Base-by-base conservation (phyloP, 768 basidiomycete genomes). In the Psilocybe tampanensis region DNA sequence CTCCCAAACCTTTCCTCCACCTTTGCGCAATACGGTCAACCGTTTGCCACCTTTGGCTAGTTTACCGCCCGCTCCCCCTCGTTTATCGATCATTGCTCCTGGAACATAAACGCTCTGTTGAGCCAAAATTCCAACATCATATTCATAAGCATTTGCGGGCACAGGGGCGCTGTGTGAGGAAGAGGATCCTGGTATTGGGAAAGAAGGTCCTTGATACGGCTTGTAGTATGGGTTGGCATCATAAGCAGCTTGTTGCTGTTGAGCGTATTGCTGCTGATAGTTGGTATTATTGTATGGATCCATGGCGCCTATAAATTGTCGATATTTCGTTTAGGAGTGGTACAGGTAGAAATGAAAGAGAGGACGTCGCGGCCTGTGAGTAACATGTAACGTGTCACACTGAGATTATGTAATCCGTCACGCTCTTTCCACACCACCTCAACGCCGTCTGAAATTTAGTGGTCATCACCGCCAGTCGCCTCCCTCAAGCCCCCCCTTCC, bases 1-100 rank as follows among this genome's bases (percentile, higher is more conserved):
- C 72, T 99, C 97, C 97, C 97, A 99, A 21, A 92, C 88, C 76
- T 94, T 95, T 32, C 97, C 97, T 52, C 83, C 96, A 5, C 95
- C 96, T 73, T 98, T 98, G 51, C 97, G 82, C 47, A 99, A 74
- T 9, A 99, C 97, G 2, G 97, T 99, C 47, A 86, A 89, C 59
- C 96, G 79, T 75, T 98, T 97, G 41, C 92, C 91, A 47, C 93
- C 93, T 70, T 94, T 94, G 0, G 89, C 89, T 44, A 93, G 76
- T 70, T 92, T 92, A 2, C 92, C 91, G 45, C 91, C 91, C 2
- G 92, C 84, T 11, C 92, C 90, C 26, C 92, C 90, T 45, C 89
- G 85, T 68, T 92, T 92, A 67, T 94, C 92, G 44, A 91, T 89
- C 83, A 90, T 90, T 18, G 93, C 93, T 8, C 93, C 93, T 21